A percentile compares a stretch with the other conserved stretches of the same genome.
These are phyloP conservation scores for Neltuma alba DNA, from an alignment of 306 rosid species.

Conservation along the genomic window DNA sequence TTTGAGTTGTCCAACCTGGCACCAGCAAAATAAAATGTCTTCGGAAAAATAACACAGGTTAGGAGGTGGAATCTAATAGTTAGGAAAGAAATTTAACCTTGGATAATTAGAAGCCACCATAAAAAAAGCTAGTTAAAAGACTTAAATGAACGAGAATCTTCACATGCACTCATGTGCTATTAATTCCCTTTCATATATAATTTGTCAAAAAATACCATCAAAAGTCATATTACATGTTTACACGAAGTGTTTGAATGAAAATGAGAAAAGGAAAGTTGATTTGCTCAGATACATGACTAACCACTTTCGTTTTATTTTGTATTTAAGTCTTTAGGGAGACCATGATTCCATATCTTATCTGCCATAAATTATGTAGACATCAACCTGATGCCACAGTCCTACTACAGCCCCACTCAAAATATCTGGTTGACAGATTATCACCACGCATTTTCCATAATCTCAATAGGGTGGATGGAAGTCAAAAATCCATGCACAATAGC, in stretches of 20 bases:
- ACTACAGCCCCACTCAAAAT: neutral
- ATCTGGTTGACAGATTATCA: neutral
- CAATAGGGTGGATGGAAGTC: neutral
- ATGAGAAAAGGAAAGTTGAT: neutral
- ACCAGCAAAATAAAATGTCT: neutral
- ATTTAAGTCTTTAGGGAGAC: too few relatives aligned
- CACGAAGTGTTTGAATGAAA: neutral
- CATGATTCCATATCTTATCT: neutral
- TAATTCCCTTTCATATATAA: neutral
- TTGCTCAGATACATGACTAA: neutral
- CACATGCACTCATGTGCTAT: neutral
- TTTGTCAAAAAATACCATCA: neutral
- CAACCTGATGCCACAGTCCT: neutral
- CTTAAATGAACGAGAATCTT: neutral
- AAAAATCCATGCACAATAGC: neutral
- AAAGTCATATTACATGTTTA: neutral
- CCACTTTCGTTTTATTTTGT: neutral
- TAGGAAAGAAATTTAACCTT: neutral
- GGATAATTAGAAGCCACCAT: neutral
- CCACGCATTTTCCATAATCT: neutral
- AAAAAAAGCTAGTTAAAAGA: neutral
- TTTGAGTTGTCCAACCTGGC: neutral
- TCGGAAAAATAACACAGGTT: neutral
- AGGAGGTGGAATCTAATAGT: neutral
- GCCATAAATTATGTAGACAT: neutral